Percentiles rank a stretch among this genome's conserved stretches.
phyloP scores from a whole-genome alignment of 2,329 filamentous ascomycete genomes.

The Escovopsis weberi region DNA sequence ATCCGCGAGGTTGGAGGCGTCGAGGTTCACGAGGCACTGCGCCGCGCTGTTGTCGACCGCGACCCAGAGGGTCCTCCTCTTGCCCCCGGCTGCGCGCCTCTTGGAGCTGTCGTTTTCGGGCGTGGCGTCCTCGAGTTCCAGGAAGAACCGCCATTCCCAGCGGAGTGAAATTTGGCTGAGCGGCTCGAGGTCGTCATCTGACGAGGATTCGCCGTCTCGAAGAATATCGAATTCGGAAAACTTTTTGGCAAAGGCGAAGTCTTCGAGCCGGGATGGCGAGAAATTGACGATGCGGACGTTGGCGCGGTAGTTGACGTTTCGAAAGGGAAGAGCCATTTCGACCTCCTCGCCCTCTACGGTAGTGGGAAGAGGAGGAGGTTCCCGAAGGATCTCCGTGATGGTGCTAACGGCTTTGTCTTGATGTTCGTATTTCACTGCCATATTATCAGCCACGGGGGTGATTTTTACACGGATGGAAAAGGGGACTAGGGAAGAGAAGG shows the following conservation, averaged over 20 bases:
- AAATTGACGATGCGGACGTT: slow-evolving; percentile 73
- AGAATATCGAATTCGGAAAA: slow-evolving; percentile 34
- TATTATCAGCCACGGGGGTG: too few species aligned
- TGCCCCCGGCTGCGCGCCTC: slow-evolving; percentile 11
- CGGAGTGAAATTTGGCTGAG: slow-evolving; percentile 4
- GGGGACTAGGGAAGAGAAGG: slow-evolving; percentile 18
- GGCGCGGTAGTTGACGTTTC: slow-evolving; percentile 55
- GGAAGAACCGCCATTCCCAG: slow-evolving; percentile 77
- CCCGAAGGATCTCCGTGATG: slow-evolving; percentile 24
- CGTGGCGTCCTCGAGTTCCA: slow-evolving; percentile 60
- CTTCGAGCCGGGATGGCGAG: slow-evolving; percentile 50
- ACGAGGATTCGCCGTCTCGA: slow-evolving; percentile 24
- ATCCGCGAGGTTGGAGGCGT: slow-evolving; percentile 41
- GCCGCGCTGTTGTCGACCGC: slow-evolving; percentile 46
- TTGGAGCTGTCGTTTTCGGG: slow-evolving; percentile 7
- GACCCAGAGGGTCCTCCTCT: slow-evolving; percentile 44
- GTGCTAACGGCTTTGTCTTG: slow-evolving; percentile 18
- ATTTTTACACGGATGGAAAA: background rate
- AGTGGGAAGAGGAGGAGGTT: slow-evolving; percentile 25
- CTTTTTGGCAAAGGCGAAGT: slow-evolving; percentile 46
- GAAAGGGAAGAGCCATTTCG: slow-evolving; percentile 48
- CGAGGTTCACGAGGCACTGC: slow-evolving; percentile 32
- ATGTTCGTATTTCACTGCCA: slow-evolving; percentile 32
- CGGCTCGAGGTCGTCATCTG: slow-evolving; percentile 6
- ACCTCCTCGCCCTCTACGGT: slow-evolving; percentile 24